phyloP scores from a whole-genome alignment of 495 filamentous ascomycete genomes.

The Neurospora tetraspora region DNA sequence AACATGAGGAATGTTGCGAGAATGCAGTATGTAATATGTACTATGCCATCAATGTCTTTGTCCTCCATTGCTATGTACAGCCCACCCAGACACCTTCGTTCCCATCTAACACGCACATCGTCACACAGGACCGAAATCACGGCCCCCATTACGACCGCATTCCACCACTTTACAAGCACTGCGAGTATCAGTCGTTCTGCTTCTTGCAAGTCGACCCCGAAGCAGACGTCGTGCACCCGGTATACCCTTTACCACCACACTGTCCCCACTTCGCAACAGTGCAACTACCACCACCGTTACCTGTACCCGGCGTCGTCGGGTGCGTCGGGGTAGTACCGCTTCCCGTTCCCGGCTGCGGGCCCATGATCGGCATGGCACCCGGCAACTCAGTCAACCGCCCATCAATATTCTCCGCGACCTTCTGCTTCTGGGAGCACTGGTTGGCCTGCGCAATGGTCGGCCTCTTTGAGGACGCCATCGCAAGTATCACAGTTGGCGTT shows the following conservation, averaged over 20 bases:
- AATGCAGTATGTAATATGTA: neutral
- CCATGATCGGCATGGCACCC: conserved; percentile 1
- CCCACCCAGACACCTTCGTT: neutral
- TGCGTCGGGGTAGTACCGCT: neutral
- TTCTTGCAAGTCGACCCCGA: conserved; percentile 15
- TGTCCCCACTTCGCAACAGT: conserved; percentile 23
- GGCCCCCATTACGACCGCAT: too few relatives aligned
- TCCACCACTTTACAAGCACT: too few relatives aligned
- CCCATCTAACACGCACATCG: too few relatives aligned
- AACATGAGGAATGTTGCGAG: too few relatives aligned
- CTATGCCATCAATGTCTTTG: neutral
- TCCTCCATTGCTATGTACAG: neutral
- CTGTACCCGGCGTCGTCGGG: conserved; percentile 7
- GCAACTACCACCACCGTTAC: conserved; percentile 9
- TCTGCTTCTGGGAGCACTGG: conserved; percentile 22
- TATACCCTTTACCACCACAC: conserved; percentile 26
- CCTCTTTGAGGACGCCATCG: conserved; percentile 26
- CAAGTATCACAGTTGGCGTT: conserved; percentile 28
- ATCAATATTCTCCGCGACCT: conserved; percentile 29
- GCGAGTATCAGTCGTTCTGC: conserved; percentile 17
- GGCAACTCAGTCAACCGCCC: conserved; percentile 19
- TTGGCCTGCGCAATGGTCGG: conserved; percentile 30
- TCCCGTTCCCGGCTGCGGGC: conserved; percentile 12
- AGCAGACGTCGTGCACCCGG: conserved; percentile 20
- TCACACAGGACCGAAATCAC: too few relatives aligned